A percentile compares a stretch with the other conserved stretches of the same genome.
phyloP scores from a whole-genome alignment of 805 yeast genomes.

The Ogataea dorogensis region DNA sequence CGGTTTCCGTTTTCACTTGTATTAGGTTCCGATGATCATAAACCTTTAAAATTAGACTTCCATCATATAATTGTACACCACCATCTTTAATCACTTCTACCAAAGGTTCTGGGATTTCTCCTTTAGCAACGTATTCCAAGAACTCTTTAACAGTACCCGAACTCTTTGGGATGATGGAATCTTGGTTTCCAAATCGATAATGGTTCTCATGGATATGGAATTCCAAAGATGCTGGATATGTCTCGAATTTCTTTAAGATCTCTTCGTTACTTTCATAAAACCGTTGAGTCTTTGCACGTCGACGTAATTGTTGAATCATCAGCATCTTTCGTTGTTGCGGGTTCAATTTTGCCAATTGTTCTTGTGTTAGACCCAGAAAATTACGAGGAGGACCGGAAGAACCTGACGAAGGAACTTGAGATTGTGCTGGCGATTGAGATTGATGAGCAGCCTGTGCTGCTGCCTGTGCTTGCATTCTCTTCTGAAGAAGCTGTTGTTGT shows the following conservation, averaged over 20 bases:
- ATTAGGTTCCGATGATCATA: constrained; percentile 70
- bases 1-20: constrained; percentile 11
- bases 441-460: constrained; percentile 25
- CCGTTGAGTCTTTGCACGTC: constrained; percentile 46
- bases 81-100: constrained; percentile 88
- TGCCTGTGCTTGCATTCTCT: constrained; percentile 22
- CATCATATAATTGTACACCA: constrained; percentile 81
- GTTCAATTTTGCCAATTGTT: constrained; percentile 34
- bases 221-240: constrained; percentile 76
- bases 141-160: constrained; percentile 79
- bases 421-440: constrained; percentile 25
- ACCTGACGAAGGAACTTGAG: constrained; percentile 25
- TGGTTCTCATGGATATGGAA: constrained; percentile 91
- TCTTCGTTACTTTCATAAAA: constrained; percentile 73
- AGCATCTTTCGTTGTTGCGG: constrained; percentile 43
- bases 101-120: constrained; percentile 84
- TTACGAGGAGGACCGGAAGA: constrained; percentile 24
- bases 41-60: constrained; percentile 83
- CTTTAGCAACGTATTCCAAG: constrained; percentile 71
- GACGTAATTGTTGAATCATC: constrained; percentile 41
- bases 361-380: constrained; percentile 27
- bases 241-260: constrained; percentile 71
- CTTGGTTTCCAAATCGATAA: constrained; percentile 86
- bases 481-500: constrained; percentile 15
- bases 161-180: constrained; percentile 78